These are phyloP conservation scores for Vitis hybrid DNA, from an alignment of 177 flowering plant species.

Conservation along the genomic window DNA sequence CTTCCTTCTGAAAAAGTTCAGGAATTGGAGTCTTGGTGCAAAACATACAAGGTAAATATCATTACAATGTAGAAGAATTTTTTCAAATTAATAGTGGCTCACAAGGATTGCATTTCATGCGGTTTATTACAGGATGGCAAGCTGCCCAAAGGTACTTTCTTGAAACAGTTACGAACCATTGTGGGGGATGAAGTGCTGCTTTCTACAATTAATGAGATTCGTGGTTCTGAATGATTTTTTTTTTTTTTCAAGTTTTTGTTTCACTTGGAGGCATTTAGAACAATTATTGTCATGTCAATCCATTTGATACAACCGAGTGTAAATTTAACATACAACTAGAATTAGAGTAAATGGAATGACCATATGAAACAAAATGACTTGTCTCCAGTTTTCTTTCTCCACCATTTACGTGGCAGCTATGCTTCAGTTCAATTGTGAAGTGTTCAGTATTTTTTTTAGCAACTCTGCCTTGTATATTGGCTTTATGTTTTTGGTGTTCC, in stretches of 20 bases:
- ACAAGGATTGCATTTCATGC: not conserved
- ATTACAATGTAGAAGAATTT: not conserved
- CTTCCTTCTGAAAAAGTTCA: constrained; percentile 29
- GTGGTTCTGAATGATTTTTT: constrained; percentile 24
- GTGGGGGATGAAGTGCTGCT: constrained; percentile 44
- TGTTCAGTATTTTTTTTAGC: not conserved
- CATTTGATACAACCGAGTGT: constrained; percentile 3
- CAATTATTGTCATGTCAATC: not conserved
- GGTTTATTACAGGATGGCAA: constrained; percentile 37
- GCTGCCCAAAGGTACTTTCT: constrained; percentile 36
- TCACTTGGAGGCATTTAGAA: constrained; percentile 1
- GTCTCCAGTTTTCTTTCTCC: not conserved
- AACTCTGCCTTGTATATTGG: not conserved
- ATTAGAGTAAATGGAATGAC: not conserved
- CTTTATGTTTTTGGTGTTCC: not conserved
- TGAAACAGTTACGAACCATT: constrained; percentile 31
- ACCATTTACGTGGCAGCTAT: not conserved
- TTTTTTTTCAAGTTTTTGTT: not conserved
- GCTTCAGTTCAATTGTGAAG: not conserved
- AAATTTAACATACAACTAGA: not conserved
- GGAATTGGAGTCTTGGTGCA: constrained; percentile 24
- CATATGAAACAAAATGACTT: not conserved
- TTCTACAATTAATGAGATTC: constrained; percentile 32
- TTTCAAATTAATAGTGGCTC: not conserved
- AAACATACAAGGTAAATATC: constrained; percentile 32